Conservation (phyloP, 441 rosid species). For the Manihot esculenta region DNA sequence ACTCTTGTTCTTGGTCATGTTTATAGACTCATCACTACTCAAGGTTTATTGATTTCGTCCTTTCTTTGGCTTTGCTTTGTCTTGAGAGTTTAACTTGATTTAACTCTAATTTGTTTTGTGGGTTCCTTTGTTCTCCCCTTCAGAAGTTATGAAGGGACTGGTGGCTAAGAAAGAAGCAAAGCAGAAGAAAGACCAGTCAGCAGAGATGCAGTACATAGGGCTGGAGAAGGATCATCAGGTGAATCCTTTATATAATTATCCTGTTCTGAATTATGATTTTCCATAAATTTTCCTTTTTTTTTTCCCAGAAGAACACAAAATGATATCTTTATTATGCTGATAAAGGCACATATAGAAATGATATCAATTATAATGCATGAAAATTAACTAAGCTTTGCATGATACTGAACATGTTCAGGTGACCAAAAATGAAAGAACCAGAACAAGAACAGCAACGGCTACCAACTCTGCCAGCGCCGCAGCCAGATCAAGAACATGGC, state of each 20-base stretch:
- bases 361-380: not conserved
- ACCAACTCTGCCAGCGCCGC: conserved; percentile 33
- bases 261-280: not conserved
- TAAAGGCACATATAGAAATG: conserved; percentile 3
- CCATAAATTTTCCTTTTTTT: not conserved
- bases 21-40: conserved; percentile 73
- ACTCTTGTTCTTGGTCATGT: conserved; percentile 76
- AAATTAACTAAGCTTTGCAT: not conserved
- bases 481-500: conserved; percentile 71
- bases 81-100: conserved; percentile 14
- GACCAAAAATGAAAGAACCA: conserved; percentile 50
- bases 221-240: conserved; percentile 43
- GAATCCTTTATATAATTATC: not conserved
- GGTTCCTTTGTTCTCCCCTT: conserved; percentile 6
- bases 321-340: not conserved
- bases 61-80: not conserved
- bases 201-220: conserved; percentile 23
- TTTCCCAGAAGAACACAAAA: too few relatives aligned
- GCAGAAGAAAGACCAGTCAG: conserved; percentile 43
- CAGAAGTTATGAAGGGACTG: conserved; percentile 83
- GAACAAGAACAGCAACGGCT: conserved; percentile 38
- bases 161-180: conserved; percentile 68
- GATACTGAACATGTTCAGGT: conserved; percentile 23
- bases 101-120: conserved; percentile 7
- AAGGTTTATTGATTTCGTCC: conserved; percentile 43